A percentile compares a stretch with the other conserved stretches of the same genome.
These are phyloP conservation scores for Colletotrichum liriopes DNA, from an alignment of 2,329 filamentous ascomycete species.

Conservation along the genomic window DNA sequence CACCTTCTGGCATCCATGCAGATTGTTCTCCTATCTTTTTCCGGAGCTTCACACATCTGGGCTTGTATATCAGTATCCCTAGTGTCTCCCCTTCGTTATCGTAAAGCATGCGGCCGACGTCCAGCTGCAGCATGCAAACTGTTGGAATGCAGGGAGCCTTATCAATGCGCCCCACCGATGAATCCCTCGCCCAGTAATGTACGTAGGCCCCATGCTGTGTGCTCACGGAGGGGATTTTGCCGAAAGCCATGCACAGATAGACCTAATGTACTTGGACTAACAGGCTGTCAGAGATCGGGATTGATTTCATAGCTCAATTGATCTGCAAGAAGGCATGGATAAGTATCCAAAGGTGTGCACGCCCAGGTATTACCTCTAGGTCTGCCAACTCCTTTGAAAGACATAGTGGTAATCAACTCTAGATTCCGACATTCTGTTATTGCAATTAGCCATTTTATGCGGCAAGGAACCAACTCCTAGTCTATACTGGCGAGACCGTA, in stretches of 20 bases:
- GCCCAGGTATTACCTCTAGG: fast-evolving
- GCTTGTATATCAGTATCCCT: not conserved
- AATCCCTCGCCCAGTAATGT: not conserved
- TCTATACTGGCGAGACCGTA: not conserved
- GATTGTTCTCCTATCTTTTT: not conserved
- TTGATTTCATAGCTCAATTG: not conserved
- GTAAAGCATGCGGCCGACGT: not conserved
- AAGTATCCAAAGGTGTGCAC: not conserved
- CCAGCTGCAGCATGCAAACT: not conserved
- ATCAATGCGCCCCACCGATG: not conserved
- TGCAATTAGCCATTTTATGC: not conserved
- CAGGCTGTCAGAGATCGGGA: too few relatives aligned
- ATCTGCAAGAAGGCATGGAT: not conserved
- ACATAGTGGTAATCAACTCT: not conserved
- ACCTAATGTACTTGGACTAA: not conserved
- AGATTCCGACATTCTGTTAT: not conserved
- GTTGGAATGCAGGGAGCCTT: not conserved
- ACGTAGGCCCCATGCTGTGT: not conserved
- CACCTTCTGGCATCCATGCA: not conserved
- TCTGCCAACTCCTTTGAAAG: not conserved
- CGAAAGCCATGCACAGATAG: not conserved
- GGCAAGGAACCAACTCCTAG: not conserved
- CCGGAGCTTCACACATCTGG: not conserved
- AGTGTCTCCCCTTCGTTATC: not conserved
- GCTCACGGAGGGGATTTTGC: not conserved